These are phyloP conservation scores for Lentinus brumalis DNA, from an alignment of 768 basidiomycete genomes.

Conservation along the genomic window DNA sequence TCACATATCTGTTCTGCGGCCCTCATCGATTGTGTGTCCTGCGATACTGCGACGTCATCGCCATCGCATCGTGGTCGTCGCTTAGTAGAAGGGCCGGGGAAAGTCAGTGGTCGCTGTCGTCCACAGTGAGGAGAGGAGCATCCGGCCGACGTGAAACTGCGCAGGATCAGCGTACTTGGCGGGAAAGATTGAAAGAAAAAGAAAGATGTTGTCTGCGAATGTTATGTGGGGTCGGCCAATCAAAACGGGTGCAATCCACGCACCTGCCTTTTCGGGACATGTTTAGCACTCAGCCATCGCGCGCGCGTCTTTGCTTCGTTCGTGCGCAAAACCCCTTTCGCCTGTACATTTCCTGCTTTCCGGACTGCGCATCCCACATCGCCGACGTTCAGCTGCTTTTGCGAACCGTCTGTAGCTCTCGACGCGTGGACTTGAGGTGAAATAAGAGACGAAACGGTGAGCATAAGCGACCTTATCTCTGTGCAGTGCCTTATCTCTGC, in stretches of 20 bases:
- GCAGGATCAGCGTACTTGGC: background rate
- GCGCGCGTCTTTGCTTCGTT: constrained; percentile 11
- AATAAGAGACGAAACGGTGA: background rate
- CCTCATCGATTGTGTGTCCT: too few species aligned
- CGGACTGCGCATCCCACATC: background rate
- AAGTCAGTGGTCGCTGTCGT: too few species aligned
- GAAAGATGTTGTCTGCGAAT: background rate
- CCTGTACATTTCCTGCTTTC: background rate
- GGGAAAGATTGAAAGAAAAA: background rate
- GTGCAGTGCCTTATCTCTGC: constrained; percentile 13
- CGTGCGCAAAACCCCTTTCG: constrained; percentile 2
- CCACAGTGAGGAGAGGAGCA: too few species aligned
- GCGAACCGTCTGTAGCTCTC: too few species aligned
- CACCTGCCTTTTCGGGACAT: constrained; percentile 10
- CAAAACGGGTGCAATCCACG: constrained; percentile 6
- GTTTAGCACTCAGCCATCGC: constrained; percentile 12
- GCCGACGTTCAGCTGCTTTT: background rate
- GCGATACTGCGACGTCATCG: too few species aligned
- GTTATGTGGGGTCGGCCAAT: constrained; percentile 10
- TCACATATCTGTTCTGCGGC: too few species aligned
- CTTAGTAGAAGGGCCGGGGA: too few species aligned
- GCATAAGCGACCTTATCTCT: constrained; percentile 19
- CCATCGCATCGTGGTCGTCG: too few species aligned
- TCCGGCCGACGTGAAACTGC: background rate
- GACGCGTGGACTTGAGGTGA: background rate